Evolutionary conservation across 345 rosid genomes (phyloP), one percentile per base, ranked within the genome.

Genomic region (Citrus inodora): DNA sequence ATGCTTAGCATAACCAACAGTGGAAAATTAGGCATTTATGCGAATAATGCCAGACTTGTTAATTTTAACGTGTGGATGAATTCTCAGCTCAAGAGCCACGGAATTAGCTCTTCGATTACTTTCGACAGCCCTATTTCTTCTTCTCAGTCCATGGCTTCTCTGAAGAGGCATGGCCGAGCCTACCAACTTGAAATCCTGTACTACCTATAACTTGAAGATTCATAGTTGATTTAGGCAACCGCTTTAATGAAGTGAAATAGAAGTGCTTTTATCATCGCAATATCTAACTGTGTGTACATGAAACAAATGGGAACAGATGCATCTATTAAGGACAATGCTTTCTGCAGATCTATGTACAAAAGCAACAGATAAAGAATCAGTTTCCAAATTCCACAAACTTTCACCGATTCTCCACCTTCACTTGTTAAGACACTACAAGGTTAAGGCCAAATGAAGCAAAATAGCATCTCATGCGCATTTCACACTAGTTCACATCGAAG

Each of bases 31-130:
- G 84, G 83, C 19, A 67, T 78, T 69, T 68, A 67, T 3, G 46
- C 81, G 55, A 87, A 84, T 76, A 85, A 85, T 42, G 89, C 88
- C 9, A 78, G 81, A 80, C 75, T 87, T 59, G 77, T 81, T 28
- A 62, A 70, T 42, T 79, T 89, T 28, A 81, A 84, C 70, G 85
- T 85, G 28, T 80, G 88, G 33, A 73, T 78, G 4, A 78, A 79
- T 42, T 82, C 88, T 62, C 56, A 55, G 24, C 81, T 60, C 5
- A 81, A 56, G 71, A 80, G 92, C 48, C 90, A 86, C 27, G 86
- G 89, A 75, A 82, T 87, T 77, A 79, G 79, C 63, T 35, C 83
- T 28, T 40, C 80, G 55, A 79, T 87, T 61, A 3, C 71, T 62
- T 80, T 53, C 5, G 27, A 22, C 10, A 30, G 35, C 27, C 25